Evolutionary conservation across 495 filamentous ascomycete species (phyloP).

Genomic region (Penicillium taxi): DNA sequence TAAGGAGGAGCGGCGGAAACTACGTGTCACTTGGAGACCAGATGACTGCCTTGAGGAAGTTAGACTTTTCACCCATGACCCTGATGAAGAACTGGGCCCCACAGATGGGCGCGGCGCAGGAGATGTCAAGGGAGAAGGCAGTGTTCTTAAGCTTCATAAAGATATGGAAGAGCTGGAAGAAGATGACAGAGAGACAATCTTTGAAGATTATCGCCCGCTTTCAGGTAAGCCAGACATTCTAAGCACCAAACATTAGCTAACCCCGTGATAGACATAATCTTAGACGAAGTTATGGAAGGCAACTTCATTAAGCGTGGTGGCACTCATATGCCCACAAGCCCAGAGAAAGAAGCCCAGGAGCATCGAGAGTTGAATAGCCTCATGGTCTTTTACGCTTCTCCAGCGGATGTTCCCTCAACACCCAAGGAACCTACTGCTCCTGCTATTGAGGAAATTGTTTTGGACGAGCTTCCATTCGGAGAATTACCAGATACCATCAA

Average conservation of each 20-base stretch:
- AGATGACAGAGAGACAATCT: conserved; percentile 50
- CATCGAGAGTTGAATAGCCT: conserved; percentile 69
- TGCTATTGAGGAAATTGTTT: conserved; percentile 27
- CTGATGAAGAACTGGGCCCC: conserved; percentile 71
- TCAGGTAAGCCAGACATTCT: conserved; percentile 24
- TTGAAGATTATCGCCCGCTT: conserved; percentile 38
- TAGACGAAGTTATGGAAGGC: conserved; percentile 36
- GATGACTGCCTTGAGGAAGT: conserved; percentile 65
- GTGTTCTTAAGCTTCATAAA: conserved; percentile 67
- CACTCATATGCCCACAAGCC: conserved; percentile 45
- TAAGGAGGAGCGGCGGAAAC: conserved; percentile 67
- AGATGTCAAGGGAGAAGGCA: conserved; percentile 69
- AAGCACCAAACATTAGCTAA: conserved; percentile 15
- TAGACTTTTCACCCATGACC: conserved; percentile 67
- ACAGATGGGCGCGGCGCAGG: conserved; percentile 58
- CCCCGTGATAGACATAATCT: conserved; percentile 40
- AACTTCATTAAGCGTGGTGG: conserved; percentile 61
- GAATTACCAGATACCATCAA: conserved; percentile 38
- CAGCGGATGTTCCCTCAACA: conserved; percentile 65
- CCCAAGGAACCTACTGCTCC: conserved; percentile 61
- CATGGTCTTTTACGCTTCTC: conserved; percentile 71
- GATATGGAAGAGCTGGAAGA: conserved; percentile 50
- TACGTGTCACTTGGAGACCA: conserved; percentile 64
- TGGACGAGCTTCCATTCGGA: conserved; percentile 40
- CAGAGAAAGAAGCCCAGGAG: conserved; percentile 59